A percentile compares a stretch with the other conserved stretches of the same genome.
phyloP scores from a whole-genome alignment of 192 early-diverging fungal species.

The Entrophospora sp. region DNA sequence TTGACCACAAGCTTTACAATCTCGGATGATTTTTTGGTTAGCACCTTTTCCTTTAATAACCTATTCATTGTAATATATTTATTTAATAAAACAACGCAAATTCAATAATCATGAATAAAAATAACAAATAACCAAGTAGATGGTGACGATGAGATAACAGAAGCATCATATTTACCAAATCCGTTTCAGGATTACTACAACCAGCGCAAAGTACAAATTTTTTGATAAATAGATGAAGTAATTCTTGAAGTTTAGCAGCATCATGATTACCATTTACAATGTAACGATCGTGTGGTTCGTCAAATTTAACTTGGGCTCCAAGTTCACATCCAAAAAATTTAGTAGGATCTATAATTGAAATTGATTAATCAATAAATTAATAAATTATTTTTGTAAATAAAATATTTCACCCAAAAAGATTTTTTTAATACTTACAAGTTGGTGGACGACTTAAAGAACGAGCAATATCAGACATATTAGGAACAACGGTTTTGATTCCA shows the following conservation, averaged over 20 bases:
- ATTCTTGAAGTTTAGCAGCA: slow-evolving; percentile 70
- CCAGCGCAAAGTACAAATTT: slow-evolving; percentile 88
- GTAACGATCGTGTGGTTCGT: slow-evolving; percentile 85
- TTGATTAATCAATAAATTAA: background rate
- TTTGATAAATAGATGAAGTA: slow-evolving; percentile 86
- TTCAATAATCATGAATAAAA: too few species aligned
- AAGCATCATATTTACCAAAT: slow-evolving; percentile 55
- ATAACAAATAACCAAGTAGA: too few species aligned
- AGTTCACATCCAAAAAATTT: slow-evolving; percentile 95
- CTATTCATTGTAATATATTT: slow-evolving; percentile 42
- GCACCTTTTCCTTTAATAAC: background rate
- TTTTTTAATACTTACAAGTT: slow-evolving; percentile 51
- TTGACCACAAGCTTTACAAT: slow-evolving; percentile 92
- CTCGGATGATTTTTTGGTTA: slow-evolving; percentile 45
- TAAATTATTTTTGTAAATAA: background rate
- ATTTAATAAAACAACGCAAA: slow-evolving; percentile 24
- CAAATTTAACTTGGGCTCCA: slow-evolving; percentile 85
- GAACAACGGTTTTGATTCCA: slow-evolving; percentile 97
- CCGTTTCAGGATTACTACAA: slow-evolving; percentile 97
- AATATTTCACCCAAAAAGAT: too few species aligned
- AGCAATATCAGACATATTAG: slow-evolving; percentile 93
- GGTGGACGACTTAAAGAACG: slow-evolving; percentile 82
- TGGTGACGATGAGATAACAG: too few species aligned
- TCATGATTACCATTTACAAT: slow-evolving; percentile 95
- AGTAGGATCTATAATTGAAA: slow-evolving; percentile 48